These are phyloP conservation scores for Solanum sparsipilum DNA, from an alignment of 257 asterid species.

Conservation along the genomic window DNA sequence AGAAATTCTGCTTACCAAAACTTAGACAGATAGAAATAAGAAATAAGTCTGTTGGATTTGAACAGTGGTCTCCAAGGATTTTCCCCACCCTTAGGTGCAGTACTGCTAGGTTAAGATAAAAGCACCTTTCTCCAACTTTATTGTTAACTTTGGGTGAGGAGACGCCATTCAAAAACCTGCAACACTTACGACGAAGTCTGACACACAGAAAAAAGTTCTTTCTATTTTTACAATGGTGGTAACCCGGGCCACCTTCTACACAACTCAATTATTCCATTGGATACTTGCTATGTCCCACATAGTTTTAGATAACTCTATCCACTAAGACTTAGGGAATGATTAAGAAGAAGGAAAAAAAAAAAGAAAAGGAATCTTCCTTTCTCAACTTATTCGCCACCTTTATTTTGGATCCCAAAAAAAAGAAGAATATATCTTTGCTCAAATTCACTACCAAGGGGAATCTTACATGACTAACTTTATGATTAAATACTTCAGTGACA, in stretches of 20 bases:
- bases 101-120: not conserved
- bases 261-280: not conserved
- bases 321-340: not conserved
- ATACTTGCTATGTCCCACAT: not conserved
- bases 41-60: not conserved
- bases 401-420: not conserved
- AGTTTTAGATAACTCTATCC: not conserved
- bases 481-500: not conserved
- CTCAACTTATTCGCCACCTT: not conserved
- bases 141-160: not conserved
- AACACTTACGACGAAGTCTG: not conserved
- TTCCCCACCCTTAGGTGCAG: not conserved
- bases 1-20: not conserved
- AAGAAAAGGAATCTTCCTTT: not conserved
- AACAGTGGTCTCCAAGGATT: not conserved
- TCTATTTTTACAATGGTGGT: not conserved
- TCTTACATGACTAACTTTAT: not conserved
- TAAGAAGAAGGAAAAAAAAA: not conserved
- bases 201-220: not conserved
- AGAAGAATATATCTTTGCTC: not conserved
- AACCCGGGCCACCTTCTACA: not conserved
- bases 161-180: not conserved
- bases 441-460: not conserved
- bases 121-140: not conserved
- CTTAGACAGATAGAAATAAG: not conserved